Evolutionary conservation across 1,139 yeast genomes (phyloP), one percentile per base, ranked within the genome.

Genomic region (Debaryomyces singareniensis): DNA sequence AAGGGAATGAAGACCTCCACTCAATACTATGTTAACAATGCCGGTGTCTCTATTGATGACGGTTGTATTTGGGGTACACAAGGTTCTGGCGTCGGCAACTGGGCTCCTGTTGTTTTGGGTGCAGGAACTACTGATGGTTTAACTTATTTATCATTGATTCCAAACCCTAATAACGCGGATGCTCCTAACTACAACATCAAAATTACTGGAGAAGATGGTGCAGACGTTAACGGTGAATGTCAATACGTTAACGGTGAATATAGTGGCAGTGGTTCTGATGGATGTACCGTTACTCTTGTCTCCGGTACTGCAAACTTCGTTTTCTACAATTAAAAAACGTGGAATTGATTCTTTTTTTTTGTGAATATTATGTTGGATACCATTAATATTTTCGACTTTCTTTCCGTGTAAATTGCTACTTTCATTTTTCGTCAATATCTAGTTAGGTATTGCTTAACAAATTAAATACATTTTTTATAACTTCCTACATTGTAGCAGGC

Each of bases 81-180:
- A 9, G 85, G 87, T 41, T 69, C 86, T 30, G 87, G 83, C 49
- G 65, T 82, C 44, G 97, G 97, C 65, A 91, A 91, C 83, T 91
- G 96, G 95, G 95, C 98, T 43, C 98, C 98, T 47, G 72, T 91
- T 45, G 85, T 81, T 62, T 74, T 91, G 47, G 98, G 98, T 58
- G 85, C 97, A 36, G 97, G 97, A 53, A 69, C 71, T 63, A 70
- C 83, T 42, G 61, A 64, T 45, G 95, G 95, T 45, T 66, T 74
- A 43, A 71, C 95, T 37, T 91, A 86, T 75, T 68, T 91, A 52
- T 85, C 96, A 12, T 69, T 91, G 62, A 85, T 87, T 62, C 96
- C 97, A 59, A 89, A 89, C 69, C 96, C 96, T 53, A 86, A 86
- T 77, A 86, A 85, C 72, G 49, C 57, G 29, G 59, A 70, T 27